Percentiles rank a stretch among this genome's conserved stretches.
Evolutionary conservation across 352 stramenopile species (phyloP).

Genomic region (Aphanomyces stellatus): DNA sequence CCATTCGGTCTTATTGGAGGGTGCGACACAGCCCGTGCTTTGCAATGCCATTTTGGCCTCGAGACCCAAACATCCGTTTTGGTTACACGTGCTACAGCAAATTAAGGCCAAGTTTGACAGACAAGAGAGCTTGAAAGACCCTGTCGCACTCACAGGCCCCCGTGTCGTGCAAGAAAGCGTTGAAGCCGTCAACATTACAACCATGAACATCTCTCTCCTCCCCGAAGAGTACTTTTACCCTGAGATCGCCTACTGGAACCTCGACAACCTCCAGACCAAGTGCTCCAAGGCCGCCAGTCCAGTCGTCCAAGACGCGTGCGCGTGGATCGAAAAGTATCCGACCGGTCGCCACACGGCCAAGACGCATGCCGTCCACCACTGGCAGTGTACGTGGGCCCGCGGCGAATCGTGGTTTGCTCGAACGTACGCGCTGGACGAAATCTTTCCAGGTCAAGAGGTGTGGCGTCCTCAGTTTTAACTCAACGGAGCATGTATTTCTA

Average conservation of each 20-base stretch:
- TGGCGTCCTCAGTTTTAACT: neutral
- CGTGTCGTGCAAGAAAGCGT: constrained; percentile 43
- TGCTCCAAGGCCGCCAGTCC: constrained; percentile 1
- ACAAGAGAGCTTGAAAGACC: constrained; percentile 18
- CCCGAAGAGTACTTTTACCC: constrained; percentile 43
- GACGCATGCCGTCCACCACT: constrained; percentile 41
- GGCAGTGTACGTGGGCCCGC: constrained; percentile 49
- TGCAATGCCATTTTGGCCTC: constrained; percentile 60
- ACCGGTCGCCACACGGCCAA: constrained; percentile 37
- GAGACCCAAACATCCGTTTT: constrained; percentile 35
- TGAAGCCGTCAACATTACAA: constrained; percentile 2
- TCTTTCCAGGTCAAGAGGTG: constrained; percentile 24
- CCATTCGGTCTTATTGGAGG: constrained; percentile 41
- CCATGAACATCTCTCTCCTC: constrained; percentile 24
- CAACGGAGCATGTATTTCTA: too few species aligned
- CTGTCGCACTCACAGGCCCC: constrained; percentile 40
- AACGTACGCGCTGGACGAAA: constrained; percentile 25
- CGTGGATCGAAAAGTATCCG: constrained; percentile 33
- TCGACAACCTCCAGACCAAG: constrained; percentile 23
- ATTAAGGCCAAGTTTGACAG: constrained; percentile 39
- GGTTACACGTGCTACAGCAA: constrained; percentile 36
- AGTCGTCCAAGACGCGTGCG: constrained; percentile 27
- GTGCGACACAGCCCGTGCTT: constrained; percentile 24
- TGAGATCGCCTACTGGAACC: constrained; percentile 49
- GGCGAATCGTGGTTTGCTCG: constrained; percentile 27